phyloP scores from a whole-genome alignment of 1,284 basidiomycete species.

The Cutaneotrichosporon cutaneum region DNA sequence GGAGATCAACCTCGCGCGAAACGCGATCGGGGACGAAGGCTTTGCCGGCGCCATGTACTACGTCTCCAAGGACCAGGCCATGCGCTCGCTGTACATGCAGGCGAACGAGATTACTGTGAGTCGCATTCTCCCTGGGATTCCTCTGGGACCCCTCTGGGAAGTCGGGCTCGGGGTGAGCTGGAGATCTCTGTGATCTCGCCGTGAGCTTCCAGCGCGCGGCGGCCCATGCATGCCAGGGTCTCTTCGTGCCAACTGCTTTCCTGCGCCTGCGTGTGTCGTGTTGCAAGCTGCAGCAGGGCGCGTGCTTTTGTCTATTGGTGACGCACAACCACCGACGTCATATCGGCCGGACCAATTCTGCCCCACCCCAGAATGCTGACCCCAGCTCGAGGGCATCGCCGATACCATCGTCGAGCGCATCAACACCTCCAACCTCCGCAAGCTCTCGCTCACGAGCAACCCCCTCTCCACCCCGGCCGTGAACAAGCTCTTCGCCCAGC shows the following conservation, averaged over 20 bases:
- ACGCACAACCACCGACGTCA: not conserved
- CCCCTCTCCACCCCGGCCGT: slow-evolving; percentile 28
- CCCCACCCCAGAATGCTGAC: not conserved
- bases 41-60: slow-evolving; percentile 17
- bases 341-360: not conserved
- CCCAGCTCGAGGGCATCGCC: slow-evolving; percentile 10
- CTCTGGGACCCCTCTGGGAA: too few species aligned
- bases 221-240: not conserved
- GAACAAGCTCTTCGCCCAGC: slow-evolving; percentile 27
- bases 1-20: slow-evolving; percentile 42
- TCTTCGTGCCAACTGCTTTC: not conserved
- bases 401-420: slow-evolving; percentile 25
- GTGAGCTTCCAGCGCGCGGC: not conserved
- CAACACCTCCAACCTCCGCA: slow-evolving; percentile 33
- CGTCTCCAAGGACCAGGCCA: slow-evolving; percentile 32
- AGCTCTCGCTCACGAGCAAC: slow-evolving; percentile 42
- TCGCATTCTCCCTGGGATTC: too few species aligned
- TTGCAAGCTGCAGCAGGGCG: not conserved
- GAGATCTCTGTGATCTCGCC: too few species aligned
- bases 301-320: not conserved
- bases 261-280: not conserved
- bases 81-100: slow-evolving; percentile 36
- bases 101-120: slow-evolving; percentile 42
- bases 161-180: not conserved
- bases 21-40: slow-evolving; percentile 24